Evolutionary conservation across 805 yeast species (phyloP), one percentile per base, ranked within the genome.

Genomic region (Ogataea zsoltii): DNA sequence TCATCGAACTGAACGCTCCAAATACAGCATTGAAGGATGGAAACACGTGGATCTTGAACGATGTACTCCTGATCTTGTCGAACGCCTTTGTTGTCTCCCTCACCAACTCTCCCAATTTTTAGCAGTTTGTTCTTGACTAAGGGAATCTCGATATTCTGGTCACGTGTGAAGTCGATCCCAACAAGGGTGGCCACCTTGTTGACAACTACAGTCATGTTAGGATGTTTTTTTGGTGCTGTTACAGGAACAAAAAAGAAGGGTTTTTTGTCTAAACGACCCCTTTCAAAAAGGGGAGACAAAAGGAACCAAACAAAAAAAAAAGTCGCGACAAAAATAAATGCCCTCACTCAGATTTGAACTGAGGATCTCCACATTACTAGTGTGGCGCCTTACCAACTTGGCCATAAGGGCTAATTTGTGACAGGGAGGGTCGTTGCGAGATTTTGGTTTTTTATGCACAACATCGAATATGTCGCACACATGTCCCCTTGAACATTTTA

Each of bases 1-100:
- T 70, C 70, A 55, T 80, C 84, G 56, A 81, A 81, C 33, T 72
- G 65, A 21, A 58, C 38, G 7, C 46, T 16, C 67, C 67, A 62
- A 2, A 63, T 51, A 26, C 49, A 55, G 3, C 78, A 79, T 53
- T 81, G 86, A 0, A 64, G 44, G 2, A 68, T 53, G 0, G 84
- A 79, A 2, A 79, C 61, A 2, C 70, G 63, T 0, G 69, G 65
- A 48, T 74, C 67, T 3, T 57, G 44, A 2, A 75, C 33, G 3
- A 66, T 49, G 6, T 75, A 33, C 13, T 45, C 50, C 38, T 16
- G 42, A 28, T 33, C 46, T 16, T 16, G 41, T 34, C 25, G 49
- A 14, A 12, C 44, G 17, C 1, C 7, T 7, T 17, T 26, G 2
- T 41, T 48, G 6, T 70, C 58, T 45, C 65, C 67, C 5, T 54